These are phyloP conservation scores for Pythium aquatile DNA, from an alignment of 352 stramenopile species.

Conservation along the genomic window DNA sequence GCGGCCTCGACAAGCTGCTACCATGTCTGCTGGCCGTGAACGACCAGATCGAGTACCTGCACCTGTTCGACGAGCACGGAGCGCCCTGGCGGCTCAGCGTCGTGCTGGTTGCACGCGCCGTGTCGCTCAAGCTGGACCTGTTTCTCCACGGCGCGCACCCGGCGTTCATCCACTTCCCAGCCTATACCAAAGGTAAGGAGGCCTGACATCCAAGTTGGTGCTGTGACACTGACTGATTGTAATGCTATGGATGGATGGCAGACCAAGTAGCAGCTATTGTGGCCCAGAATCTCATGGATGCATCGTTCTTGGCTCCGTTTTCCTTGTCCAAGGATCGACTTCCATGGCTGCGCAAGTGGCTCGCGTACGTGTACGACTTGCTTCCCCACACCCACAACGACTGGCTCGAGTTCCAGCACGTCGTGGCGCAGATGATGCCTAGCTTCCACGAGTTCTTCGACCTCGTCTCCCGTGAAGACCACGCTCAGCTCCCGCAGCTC, in stretches of 20 bases:
- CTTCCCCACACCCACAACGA: conserved; percentile 28
- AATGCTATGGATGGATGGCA: not conserved
- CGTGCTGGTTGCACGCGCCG: conserved; percentile 61
- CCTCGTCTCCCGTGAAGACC: conserved; percentile 17
- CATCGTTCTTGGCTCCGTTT: not conserved
- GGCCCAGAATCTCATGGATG: conserved; percentile 14
- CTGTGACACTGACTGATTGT: too few relatives aligned
- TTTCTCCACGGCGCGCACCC: conserved; percentile 25
- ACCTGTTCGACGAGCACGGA: conserved; percentile 41
- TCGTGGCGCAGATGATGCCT: conserved; percentile 31
- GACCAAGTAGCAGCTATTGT: conserved; percentile 27
- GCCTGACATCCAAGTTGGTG: too few relatives aligned
- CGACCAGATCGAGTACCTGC: conserved; percentile 58
- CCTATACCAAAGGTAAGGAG: conserved; percentile 22
- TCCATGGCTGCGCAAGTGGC: conserved; percentile 23
- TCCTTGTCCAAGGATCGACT: not conserved
- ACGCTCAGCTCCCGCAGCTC: conserved; percentile 17
- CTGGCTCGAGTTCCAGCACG: conserved; percentile 36
- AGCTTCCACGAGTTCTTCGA: conserved; percentile 33
- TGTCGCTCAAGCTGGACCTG: conserved; percentile 64
- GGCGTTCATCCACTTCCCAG: conserved; percentile 27
- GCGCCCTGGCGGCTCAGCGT: conserved; percentile 56
- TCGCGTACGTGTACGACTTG: conserved; percentile 27
- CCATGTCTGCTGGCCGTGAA: conserved; percentile 71
- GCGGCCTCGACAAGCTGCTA: conserved; percentile 50